phyloP scores from a whole-genome alignment of 2,329 filamentous ascomycete genomes.

The Arthroderma uncinatum region DNA sequence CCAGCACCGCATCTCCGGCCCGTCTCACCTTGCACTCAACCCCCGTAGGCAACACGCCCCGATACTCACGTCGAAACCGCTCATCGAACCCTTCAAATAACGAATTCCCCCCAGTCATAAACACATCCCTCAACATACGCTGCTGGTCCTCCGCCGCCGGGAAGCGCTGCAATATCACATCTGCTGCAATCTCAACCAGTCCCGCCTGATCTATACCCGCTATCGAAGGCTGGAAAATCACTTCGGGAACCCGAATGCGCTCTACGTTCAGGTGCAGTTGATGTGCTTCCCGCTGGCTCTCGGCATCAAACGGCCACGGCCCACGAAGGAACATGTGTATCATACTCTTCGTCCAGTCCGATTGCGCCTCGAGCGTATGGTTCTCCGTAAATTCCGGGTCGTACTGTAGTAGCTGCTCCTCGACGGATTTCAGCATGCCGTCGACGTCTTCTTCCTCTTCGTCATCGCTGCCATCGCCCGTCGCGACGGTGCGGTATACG shows the following conservation, averaged over 20 bases:
- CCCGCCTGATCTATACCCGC: conserved; percentile 89
- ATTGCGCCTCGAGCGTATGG: conserved; percentile 80
- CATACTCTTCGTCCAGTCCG: conserved; percentile 87
- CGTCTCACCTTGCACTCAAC: conserved; percentile 56
- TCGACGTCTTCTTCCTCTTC: conserved; percentile 84
- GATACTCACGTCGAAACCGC: conserved; percentile 60
- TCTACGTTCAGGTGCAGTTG: conserved; percentile 96
- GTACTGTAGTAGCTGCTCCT: conserved; percentile 73
- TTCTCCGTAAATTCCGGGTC: conserved; percentile 86
- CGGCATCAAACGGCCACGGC: conserved; percentile 70
- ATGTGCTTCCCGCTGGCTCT: conserved; percentile 67
- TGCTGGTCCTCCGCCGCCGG: conserved; percentile 46
- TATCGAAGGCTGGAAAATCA: conserved; percentile 85
- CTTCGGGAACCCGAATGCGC: conserved; percentile 84
- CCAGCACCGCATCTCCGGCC: conserved; percentile 64
- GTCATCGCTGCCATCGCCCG: conserved; percentile 62
- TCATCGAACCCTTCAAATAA: conserved; percentile 81
- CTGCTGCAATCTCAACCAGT: conserved; percentile 79
- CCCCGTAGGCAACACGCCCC: conserved; percentile 59
- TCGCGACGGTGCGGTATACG: conserved; percentile 85
- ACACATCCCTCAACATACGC: conserved; percentile 71
- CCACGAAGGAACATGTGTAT: conserved; percentile 85
- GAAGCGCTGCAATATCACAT: conserved; percentile 78
- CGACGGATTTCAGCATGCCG: conserved; percentile 60
- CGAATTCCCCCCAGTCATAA: conserved; percentile 87